A percentile compares a stretch with the other conserved stretches of the same genome.
phyloP scores from a whole-genome alignment of 2,329 filamentous ascomycete species.

The Verticillium zaregamsianum region DNA sequence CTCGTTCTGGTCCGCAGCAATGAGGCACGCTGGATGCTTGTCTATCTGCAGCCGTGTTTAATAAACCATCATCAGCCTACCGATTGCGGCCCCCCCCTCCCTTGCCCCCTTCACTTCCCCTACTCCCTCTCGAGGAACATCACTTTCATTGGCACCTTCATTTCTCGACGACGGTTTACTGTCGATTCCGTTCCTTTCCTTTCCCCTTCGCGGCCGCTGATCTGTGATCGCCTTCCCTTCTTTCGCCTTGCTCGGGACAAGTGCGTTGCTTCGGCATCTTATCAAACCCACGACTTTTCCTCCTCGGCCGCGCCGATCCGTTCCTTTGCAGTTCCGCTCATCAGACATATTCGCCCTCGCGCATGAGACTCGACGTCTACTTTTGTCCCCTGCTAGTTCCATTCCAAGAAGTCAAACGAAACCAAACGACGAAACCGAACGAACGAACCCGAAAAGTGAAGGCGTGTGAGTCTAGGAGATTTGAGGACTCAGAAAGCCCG shows the following conservation, averaged over 20 bases:
- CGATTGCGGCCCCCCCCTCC: slow-evolving; percentile 6
- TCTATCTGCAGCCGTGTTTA: neutral
- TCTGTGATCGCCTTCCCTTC: slow-evolving; percentile 12
- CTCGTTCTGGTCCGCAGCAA: neutral
- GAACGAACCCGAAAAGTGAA: neutral
- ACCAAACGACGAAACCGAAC: slow-evolving; percentile 3
- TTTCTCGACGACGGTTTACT: slow-evolving; percentile 13
- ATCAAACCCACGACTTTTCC: neutral
- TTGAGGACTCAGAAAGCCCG: neutral
- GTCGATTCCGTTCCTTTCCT: slow-evolving; percentile 11
- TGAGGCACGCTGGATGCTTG: neutral
- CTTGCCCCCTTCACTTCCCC: neutral
- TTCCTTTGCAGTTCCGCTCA: neutral
- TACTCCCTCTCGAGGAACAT: slow-evolving; percentile 7
- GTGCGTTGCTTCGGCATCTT: neutral
- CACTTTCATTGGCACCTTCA: slow-evolving; percentile 7
- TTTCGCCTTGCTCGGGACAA: slow-evolving; percentile 1
- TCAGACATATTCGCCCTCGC: neutral
- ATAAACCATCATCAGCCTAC: neutral
- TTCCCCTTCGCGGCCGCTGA: slow-evolving; percentile 2
- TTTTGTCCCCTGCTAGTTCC: neutral
- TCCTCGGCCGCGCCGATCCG: neutral
- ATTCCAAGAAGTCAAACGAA: neutral
- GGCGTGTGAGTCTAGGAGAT: neutral
- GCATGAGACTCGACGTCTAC: neutral